These are phyloP conservation scores for Xylaria sp. DNA, from an alignment of 2,329 filamentous ascomycete genomes.

Conservation along the genomic window DNA sequence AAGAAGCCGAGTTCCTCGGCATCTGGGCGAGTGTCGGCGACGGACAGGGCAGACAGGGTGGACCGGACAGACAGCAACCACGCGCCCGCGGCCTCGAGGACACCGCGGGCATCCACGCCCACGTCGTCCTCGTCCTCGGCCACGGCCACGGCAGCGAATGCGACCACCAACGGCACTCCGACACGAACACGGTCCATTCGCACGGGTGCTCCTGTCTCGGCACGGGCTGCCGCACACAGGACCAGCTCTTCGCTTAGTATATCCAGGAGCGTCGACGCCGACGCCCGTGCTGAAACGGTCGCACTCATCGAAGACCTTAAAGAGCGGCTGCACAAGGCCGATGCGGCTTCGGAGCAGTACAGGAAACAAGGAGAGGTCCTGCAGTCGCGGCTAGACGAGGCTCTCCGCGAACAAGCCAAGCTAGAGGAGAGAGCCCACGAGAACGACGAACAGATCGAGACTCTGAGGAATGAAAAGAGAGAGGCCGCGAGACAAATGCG, in stretches of 20 bases:
- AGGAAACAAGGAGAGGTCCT: constrained; percentile 87
- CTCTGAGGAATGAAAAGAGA: constrained; percentile 84
- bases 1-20: constrained; percentile 65
- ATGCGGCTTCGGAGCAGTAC: constrained; percentile 79
- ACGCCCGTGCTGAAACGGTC: constrained; percentile 81
- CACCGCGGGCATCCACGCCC: constrained; percentile 61
- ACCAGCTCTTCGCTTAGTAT: constrained; percentile 60
- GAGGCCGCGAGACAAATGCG: constrained; percentile 85
- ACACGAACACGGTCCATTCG: constrained; percentile 74
- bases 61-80: constrained; percentile 48
- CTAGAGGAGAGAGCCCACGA: constrained; percentile 91
- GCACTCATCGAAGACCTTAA: constrained; percentile 86
- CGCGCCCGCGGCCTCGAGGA: constrained; percentile 54
- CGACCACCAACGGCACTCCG: constrained; percentile 53
- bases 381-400: constrained; percentile 87
- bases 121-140: constrained; percentile 55
- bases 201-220: constrained; percentile 74
- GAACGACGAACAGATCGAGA: constrained; percentile 83
- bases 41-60: constrained; percentile 47
- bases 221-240: constrained; percentile 75
- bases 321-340: constrained; percentile 82
- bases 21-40: constrained; percentile 58
- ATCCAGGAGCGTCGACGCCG: constrained; percentile 69
- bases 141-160: constrained; percentile 49
- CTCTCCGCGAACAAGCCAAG: constrained; percentile 82